A percentile compares a stretch with the other conserved stretches of the same genome.
phyloP scores from a whole-genome alignment of 495 filamentous ascomycete genomes.

The Podospora tetraspora region DNA sequence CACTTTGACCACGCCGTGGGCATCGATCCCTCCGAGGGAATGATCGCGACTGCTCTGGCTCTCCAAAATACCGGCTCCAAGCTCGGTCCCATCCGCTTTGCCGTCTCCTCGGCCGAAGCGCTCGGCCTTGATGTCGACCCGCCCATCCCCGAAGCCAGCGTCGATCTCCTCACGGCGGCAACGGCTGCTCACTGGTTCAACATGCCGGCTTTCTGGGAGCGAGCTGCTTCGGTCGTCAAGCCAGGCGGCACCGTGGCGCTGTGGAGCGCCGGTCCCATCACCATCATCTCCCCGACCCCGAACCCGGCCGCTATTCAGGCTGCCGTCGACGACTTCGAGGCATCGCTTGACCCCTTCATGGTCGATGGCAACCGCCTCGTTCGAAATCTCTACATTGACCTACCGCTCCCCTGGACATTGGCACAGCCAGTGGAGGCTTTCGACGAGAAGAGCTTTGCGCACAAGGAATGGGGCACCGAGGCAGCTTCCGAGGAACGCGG shows the following conservation, averaged over 20 bases:
- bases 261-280: constrained; percentile 43
- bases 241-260: constrained; percentile 53
- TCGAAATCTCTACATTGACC: constrained; percentile 35
- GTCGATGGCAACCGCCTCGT: constrained; percentile 35
- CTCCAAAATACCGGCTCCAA: constrained; percentile 21
- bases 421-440: constrained; percentile 35
- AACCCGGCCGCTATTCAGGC: constrained; percentile 28
- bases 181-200: constrained; percentile 59
- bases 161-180: constrained; percentile 50
- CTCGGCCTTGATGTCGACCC: constrained; percentile 24
- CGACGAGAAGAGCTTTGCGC: constrained; percentile 34
- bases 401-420: constrained; percentile 49
- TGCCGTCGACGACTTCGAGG: constrained; percentile 12
- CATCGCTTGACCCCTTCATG: constrained; percentile 33
- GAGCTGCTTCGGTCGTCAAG: constrained; percentile 50
- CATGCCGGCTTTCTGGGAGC: constrained; percentile 55
- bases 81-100: constrained; percentile 34
- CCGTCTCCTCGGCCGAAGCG: constrained; percentile 43
- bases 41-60: constrained; percentile 43
- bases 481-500: not conserved
- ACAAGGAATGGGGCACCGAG: constrained; percentile 35
- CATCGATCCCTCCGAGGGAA: constrained; percentile 47
- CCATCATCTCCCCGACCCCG: constrained; percentile 28
- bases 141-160: constrained; percentile 27
- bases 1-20: constrained; percentile 48